Evolutionary conservation across 2,329 filamentous ascomycete genomes (phyloP), one percentile per base, ranked within the genome.

Genomic region (Aspergillus fijiensis): DNA sequence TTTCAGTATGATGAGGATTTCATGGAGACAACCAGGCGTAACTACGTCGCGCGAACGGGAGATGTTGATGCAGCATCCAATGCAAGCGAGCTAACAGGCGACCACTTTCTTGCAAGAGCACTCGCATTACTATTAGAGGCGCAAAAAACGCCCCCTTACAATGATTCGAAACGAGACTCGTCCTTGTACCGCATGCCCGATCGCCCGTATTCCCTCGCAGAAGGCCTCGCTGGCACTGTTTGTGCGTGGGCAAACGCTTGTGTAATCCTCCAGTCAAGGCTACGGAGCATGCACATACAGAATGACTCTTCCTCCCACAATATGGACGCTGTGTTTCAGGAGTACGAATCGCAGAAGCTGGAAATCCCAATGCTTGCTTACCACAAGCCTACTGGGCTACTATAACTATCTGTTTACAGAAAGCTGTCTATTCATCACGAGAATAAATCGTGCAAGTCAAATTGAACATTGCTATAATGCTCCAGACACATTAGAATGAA

Each of bases 171-270:
- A 35, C 59, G 57, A 19, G 60, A 63, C 5, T 63, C 62, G 3
- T 65, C 68, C 50, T 66, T 73, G 23, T 79, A 76, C 50, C 74
- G 76, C n/a, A 69, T 75, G 67, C 76, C 77, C 2, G 77, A 79
- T 65, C 69, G 69, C 21, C 76, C 77, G 5, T 78, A 73, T 55
- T 72, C 71, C 31, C 65, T 78, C 19, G 76, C 72, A 25, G 77
- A 79, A 55, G 77, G 77, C 1, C 65, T 79, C 9, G 66, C 76
- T 1, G 77, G 77, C 1, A 76, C 70, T 33, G 50, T 78, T 2
- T 77, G 75, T 60, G 77, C 77, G 5, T 79, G 77, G 77, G 70
- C 75, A 19, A 77, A 79, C 29, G 69, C 75, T 5, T 78, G 74
- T 48, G 70, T 72, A 4, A 65, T 71, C 11, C 68, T 78, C 49